Evolutionary conservation across 2,329 filamentous ascomycete species (phyloP).

Genomic region (Penicillium nordicum): DNA sequence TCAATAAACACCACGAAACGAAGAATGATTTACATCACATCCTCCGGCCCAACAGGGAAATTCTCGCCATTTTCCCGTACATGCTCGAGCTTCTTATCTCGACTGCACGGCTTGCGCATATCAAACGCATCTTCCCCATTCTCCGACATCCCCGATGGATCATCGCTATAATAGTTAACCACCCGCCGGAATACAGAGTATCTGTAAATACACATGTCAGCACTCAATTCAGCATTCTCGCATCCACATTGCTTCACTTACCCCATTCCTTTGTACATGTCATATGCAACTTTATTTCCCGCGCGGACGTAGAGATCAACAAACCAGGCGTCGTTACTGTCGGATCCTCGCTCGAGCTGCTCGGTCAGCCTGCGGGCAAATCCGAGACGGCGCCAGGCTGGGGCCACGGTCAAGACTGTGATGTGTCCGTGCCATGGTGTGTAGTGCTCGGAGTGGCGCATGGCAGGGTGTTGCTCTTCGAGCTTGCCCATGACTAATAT

Average conservation of each 20-base stretch:
- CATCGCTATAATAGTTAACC: slow-evolving; percentile 88
- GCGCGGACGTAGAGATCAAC: slow-evolving; percentile 90
- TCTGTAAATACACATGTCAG: slow-evolving; percentile 27
- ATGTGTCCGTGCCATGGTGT: slow-evolving; percentile 99
- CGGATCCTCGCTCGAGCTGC: slow-evolving; percentile 75
- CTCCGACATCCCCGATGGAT: slow-evolving; percentile 59
- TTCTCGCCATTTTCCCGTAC: slow-evolving; percentile 77
- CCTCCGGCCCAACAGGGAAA: slow-evolving; percentile 72
- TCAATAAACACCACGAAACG: background rate
- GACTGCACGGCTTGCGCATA: slow-evolving; percentile 87
- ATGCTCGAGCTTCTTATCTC: slow-evolving; percentile 73
- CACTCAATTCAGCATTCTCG: background rate
- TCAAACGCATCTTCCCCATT: slow-evolving; percentile 84
- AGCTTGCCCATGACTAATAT: slow-evolving; percentile 83
- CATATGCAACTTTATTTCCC: slow-evolving; percentile 82
- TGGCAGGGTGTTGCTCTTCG: slow-evolving; percentile 75
- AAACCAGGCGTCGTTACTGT: slow-evolving; percentile 85
- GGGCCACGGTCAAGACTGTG: slow-evolving; percentile 89
- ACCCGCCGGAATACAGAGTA: slow-evolving; percentile 86
- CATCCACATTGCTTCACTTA: slow-evolving; percentile 41
- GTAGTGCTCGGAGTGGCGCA: slow-evolving; percentile 77
- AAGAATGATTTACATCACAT: slow-evolving; percentile 53
- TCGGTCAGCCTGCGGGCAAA: slow-evolving; percentile 80
- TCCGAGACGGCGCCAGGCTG: slow-evolving; percentile 77
- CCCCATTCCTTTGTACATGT: slow-evolving; percentile 85